Evolutionary conservation across 2,329 filamentous ascomycete genomes (phyloP).

Genomic region (Diplodia scrobiculata): DNA sequence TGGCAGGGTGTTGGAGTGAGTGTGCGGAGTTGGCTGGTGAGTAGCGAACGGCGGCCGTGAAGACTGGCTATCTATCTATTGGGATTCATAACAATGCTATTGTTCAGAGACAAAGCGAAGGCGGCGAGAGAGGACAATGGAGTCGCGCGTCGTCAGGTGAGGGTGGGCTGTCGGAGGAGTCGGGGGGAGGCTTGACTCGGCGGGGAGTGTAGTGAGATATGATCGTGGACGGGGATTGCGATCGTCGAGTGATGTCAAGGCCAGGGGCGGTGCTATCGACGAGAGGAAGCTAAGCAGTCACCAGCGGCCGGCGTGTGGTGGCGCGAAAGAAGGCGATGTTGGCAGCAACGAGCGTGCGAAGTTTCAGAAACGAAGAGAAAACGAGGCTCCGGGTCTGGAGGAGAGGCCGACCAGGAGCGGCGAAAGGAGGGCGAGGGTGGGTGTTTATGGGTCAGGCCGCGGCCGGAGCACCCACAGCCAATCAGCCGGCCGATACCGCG

Average conservation of each 20-base stretch:
- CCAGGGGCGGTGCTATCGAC: slow-evolving; percentile 2
- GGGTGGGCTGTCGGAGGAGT: slow-evolving; percentile 11
- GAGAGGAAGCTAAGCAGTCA: neutral
- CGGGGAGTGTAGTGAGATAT: slow-evolving; percentile 2
- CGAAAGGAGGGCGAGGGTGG: slow-evolving; percentile 19
- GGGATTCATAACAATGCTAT: slow-evolving; percentile 19
- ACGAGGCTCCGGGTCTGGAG: slow-evolving; percentile 18
- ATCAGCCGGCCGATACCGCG: slow-evolving; percentile 20
- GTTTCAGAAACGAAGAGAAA: slow-evolving; percentile 22
- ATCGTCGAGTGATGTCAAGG: slow-evolving; percentile 9
- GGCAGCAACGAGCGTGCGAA: slow-evolving; percentile 7
- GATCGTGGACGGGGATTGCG: slow-evolving; percentile 11
- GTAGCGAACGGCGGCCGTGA: neutral
- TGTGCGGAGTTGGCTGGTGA: neutral
- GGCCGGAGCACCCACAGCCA: slow-evolving; percentile 20
- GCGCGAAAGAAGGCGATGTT: neutral
- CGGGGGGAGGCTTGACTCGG: slow-evolving; percentile 1
- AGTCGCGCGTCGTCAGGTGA: slow-evolving; percentile 16
- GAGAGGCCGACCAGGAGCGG: slow-evolving; percentile 15
- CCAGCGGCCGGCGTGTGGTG: slow-evolving; percentile 24
- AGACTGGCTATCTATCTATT: slow-evolving; percentile 26
- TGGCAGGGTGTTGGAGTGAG: neutral
- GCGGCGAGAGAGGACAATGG: neutral
- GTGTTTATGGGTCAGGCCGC: slow-evolving; percentile 23
- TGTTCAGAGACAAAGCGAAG: slow-evolving; percentile 1